A percentile compares a stretch with the other conserved stretches of the same genome.
phyloP scores from a whole-genome alignment of 2,329 filamentous ascomycete genomes.

The Verruconis gallopava region DNA sequence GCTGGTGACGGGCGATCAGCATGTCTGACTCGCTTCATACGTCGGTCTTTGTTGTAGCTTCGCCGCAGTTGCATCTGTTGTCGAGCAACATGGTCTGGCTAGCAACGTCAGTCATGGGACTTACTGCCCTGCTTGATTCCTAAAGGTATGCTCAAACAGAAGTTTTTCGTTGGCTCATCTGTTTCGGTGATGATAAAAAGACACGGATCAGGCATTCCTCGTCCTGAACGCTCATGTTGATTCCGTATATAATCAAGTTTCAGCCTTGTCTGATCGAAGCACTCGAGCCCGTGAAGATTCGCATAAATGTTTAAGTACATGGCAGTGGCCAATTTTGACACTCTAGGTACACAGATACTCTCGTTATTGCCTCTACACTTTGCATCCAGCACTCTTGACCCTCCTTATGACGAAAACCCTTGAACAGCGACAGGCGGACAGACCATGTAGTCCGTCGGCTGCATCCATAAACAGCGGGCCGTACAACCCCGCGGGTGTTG shows the following conservation, averaged over 20 bases:
- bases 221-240: constrained; percentile 52
- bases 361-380: no score
- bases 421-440: constrained; percentile 53
- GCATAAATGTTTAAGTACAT: no score
- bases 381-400: no score
- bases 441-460: constrained; percentile 39
- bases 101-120: constrained; percentile 12
- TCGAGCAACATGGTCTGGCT: not conserved
- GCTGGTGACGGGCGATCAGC: no score
- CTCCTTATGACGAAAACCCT: constrained; percentile 55
- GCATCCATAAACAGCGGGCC: constrained; percentile 41
- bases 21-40: no score
- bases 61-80: not conserved
- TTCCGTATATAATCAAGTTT: constrained; percentile 50
- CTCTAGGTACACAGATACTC: no score
- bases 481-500: constrained; percentile 49
- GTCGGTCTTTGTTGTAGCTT: no score
- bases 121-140: not conserved
- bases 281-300: no score
- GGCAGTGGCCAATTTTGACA: no score
- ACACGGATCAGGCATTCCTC: constrained; percentile 58
- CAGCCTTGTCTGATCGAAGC: constrained; percentile 62
- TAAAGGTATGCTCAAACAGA: constrained; percentile 33
- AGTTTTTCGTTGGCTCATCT: no score
- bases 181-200: constrained; percentile 46